Conservation (phyloP, 148 eudicot species). For the Cornus florida region DNA sequence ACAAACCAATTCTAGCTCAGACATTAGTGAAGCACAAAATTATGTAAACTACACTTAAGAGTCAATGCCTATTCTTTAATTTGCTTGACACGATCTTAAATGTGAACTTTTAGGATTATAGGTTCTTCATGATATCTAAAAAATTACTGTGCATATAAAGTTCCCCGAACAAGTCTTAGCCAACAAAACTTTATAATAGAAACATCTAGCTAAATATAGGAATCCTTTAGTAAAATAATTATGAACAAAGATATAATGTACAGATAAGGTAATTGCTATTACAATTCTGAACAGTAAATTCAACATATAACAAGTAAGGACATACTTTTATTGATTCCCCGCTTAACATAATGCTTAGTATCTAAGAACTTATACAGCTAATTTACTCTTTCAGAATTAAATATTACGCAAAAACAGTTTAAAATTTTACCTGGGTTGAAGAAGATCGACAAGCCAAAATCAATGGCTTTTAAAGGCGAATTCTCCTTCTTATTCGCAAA, state of each 20-base stretch:
- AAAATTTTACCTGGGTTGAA: conserved; percentile 71
- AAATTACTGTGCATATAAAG: not conserved
- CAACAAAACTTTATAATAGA: not conserved
- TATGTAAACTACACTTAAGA: not conserved
- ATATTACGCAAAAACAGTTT: not conserved
- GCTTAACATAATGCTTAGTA: not conserved
- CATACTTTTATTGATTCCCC: not conserved
- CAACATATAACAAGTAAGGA: not conserved
- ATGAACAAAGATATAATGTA: not conserved
- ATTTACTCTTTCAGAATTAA: not conserved
- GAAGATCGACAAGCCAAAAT: conserved; percentile 95
- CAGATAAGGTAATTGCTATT: not conserved
- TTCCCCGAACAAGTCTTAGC: not conserved
- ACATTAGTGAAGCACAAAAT: not conserved
- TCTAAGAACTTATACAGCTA: not conserved
- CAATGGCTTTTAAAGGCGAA: conserved; percentile 94
- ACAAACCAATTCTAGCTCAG: not conserved
- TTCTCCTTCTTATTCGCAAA: conserved; percentile 96
- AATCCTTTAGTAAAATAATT: not conserved
- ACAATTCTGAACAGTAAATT: not conserved
- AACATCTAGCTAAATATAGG: not conserved
- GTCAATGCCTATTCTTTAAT: not conserved
- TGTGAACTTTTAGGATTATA: not conserved
- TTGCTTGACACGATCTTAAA: not conserved
- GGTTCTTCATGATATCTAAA: not conserved